phyloP scores from a whole-genome alignment of 1,284 basidiomycete genomes.

The Sporisorium graminicola region DNA sequence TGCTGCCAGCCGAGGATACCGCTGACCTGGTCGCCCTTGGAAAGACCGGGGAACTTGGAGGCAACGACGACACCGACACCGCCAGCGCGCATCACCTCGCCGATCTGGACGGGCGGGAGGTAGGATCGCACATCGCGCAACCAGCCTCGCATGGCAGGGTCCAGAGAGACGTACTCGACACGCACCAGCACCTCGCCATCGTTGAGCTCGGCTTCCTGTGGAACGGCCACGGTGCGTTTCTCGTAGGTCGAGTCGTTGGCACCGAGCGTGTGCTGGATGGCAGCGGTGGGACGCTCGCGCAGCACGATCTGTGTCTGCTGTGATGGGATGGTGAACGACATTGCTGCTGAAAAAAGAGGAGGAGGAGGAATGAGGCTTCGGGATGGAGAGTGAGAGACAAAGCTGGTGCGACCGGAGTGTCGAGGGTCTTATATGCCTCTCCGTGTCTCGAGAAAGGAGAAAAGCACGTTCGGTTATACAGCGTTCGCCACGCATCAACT shows the following conservation, averaged over 20 bases:
- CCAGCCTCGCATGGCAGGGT: conserved; percentile 80
- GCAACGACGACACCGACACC: conserved; percentile 79
- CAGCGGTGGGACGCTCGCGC: conserved; percentile 64
- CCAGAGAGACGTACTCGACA: conserved; percentile 67
- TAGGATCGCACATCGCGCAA: conserved; percentile 76
- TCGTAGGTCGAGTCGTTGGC: conserved; percentile 59
- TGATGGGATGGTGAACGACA: conserved; percentile 40
- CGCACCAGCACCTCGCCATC: conserved; percentile 63
- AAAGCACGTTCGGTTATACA: conserved; percentile 1
- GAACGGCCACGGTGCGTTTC: conserved; percentile 40
- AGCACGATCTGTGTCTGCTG: conserved; percentile 62
- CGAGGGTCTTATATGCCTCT: neutral
- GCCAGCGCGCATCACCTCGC: conserved; percentile 81
- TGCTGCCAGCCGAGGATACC: conserved; percentile 59
- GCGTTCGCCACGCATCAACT: neutral
- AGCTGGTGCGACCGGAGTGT: neutral
- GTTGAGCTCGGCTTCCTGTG: conserved; percentile 48
- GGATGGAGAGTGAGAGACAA: conserved; percentile 2
- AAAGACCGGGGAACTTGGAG: conserved; percentile 60
- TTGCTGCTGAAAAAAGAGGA: neutral
- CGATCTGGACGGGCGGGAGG: conserved; percentile 78
- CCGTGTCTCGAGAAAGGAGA: neutral
- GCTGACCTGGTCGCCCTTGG: conserved; percentile 52
- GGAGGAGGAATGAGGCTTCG: neutral
- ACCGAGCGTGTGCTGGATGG: conserved; percentile 57